Percentiles rank a stretch among this genome's conserved stretches.
Evolutionary conservation across 441 rosid genomes (phyloP).

Genomic region (Eruca vesicaria): DNA sequence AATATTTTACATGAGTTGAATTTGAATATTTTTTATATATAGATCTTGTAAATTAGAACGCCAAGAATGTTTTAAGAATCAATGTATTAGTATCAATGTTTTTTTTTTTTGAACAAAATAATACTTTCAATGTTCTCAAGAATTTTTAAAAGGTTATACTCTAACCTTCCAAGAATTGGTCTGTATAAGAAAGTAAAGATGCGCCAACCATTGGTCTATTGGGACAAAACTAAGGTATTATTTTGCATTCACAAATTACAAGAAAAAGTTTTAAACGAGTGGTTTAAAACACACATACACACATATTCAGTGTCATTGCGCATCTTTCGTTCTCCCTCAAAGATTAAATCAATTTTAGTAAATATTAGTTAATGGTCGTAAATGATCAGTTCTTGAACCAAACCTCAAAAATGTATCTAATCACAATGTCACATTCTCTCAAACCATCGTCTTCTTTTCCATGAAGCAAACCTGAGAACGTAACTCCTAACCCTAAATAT

Average conservation of each 20-base stretch:
- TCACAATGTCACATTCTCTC: conserved; percentile 20
- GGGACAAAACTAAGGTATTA: no score
- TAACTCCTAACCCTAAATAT: conserved; percentile 4
- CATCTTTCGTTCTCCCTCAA: conserved; percentile 35
- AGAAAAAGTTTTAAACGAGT: neutral
- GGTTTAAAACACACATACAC: neutral
- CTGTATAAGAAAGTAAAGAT: no score
- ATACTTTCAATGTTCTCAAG: no score
- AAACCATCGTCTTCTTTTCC: conserved; percentile 2
- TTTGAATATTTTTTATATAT: neutral
- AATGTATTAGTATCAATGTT: no score
- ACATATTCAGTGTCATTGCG: conserved; percentile 24
- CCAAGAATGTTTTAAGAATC: no score
- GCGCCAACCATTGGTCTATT: no score
- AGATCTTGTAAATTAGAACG: no score
- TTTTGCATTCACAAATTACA: neutral
- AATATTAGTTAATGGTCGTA: conserved; percentile 24
- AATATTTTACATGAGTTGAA: neutral
- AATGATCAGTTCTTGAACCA: conserved; percentile 10
- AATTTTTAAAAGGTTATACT: no score
- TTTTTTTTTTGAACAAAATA: no score
- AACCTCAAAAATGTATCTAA: conserved; percentile 11
- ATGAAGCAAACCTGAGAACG: conserved; percentile 13
- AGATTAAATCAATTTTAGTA: conserved; percentile 28
- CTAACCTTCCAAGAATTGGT: no score